Conservation (phyloP, 768 basidiomycete species). For the Suillus variegatus region DNA sequence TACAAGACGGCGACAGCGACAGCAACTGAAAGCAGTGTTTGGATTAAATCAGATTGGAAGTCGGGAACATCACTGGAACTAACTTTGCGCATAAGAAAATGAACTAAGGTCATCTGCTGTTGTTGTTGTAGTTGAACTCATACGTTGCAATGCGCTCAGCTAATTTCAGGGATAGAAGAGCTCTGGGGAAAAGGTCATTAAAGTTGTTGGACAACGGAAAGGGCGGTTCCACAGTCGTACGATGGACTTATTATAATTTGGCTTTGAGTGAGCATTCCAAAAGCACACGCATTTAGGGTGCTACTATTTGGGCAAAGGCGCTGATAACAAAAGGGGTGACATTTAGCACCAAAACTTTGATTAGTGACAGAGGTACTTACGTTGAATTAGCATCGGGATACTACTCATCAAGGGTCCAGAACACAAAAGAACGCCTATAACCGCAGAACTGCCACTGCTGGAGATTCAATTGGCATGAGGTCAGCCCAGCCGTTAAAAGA, state of each 20-base stretch:
- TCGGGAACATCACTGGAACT: not conserved
- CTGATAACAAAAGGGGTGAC: not conserved
- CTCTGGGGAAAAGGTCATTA: not conserved
- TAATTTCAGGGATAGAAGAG: not conserved
- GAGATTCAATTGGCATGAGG: too few species aligned
- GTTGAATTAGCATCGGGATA: not conserved
- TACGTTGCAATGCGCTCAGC: not conserved
- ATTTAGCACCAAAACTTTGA: not conserved
- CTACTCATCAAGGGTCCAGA: too few species aligned
- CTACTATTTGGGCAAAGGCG: too few species aligned
- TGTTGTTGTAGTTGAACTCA: not conserved
- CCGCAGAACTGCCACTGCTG: not conserved
- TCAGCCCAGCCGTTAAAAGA: not conserved
- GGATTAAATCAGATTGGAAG: conserved; percentile 6
- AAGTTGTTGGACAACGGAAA: not conserved
- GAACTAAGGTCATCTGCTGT: not conserved
- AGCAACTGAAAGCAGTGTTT: conserved; percentile 23
- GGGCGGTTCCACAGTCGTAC: not conserved
- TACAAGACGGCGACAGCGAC: conserved; percentile 29
- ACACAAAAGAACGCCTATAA: not conserved
- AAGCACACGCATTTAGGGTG: not conserved
- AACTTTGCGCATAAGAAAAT: conserved; percentile 25
- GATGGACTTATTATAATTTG: not conserved
- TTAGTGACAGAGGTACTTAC: not conserved
- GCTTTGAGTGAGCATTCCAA: not conserved